phyloP scores from a whole-genome alignment of 2,329 filamentous ascomycete genomes.

The Penicillium sp. region DNA sequence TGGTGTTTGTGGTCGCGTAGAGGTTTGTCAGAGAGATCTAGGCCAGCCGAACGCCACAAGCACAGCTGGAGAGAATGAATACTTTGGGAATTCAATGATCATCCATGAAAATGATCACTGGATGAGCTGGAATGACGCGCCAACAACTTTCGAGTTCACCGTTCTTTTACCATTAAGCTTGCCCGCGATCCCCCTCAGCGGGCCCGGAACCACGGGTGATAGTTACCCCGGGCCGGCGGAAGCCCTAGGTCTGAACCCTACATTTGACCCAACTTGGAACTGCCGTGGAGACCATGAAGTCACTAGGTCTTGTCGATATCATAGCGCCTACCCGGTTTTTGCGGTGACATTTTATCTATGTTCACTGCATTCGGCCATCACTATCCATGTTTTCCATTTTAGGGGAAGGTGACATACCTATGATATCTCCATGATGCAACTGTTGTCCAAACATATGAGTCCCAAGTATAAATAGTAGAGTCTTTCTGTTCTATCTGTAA shows the following conservation, averaged over 20 bases:
- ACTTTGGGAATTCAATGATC: background rate
- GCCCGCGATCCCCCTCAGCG: conserved; percentile 17
- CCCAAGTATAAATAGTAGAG: background rate
- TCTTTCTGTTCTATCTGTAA: background rate
- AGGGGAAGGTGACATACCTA: background rate
- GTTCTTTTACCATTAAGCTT: conserved; percentile 1
- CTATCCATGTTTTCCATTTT: background rate
- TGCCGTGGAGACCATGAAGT: conserved; percentile 23
- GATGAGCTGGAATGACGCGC: background rate
- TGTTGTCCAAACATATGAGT: conserved; percentile 6
- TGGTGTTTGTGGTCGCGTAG: background rate
- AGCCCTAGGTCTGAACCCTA: conserved; percentile 35
- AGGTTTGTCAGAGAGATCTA: background rate
- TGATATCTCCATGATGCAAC: background rate
- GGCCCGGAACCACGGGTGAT: conserved; percentile 19
- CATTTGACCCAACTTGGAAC: conserved; percentile 9
- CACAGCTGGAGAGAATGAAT: background rate
- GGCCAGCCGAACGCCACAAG: background rate
- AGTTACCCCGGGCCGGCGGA: conserved; percentile 21
- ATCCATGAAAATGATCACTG: background rate
- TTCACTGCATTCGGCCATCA: conserved; percentile 8
- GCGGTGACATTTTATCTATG: background rate
- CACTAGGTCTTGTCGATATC: conserved; percentile 8
- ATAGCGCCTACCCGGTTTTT: conserved; percentile 10
- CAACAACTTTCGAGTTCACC: conserved; percentile 3